Evolutionary conservation across 768 basidiomycete species (phyloP), one percentile per base, ranked within the genome.

Genomic region (Porphyrellus cyaneotinctus): DNA sequence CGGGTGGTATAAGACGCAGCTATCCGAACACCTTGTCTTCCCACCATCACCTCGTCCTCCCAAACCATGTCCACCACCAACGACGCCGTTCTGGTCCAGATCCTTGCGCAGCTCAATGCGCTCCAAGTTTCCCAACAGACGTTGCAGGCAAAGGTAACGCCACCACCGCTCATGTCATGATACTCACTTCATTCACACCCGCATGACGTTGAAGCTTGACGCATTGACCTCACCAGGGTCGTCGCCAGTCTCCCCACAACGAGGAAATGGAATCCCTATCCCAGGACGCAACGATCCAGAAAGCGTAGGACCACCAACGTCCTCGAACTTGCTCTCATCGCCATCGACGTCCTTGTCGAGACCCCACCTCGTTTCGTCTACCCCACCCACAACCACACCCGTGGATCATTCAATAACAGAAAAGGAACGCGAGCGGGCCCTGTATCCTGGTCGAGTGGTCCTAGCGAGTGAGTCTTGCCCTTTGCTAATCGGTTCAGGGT

Each of bases 371-470:
- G 53, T 62, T 0, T 68, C 70, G 10, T 58, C 73, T 35, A 59
- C 64, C 6, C 65, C 67, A 2, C 54, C 57, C 14, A 49, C 61
- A 17, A 57, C 51, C 26, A 46, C 63, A 6, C 22, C 54, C 13
- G 22, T 43, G n/a, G 66, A 68, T 15, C 62, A 60, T 39, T 46
- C 35, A 24, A 11, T 54, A 17, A 47, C 58, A 33, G 87, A 87
- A 51, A 87, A 77, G 65, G 86, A 87, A 51, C 77, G 85, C 54
- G 88, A 89, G 72, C 88, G 76, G 62, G 61, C 80, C 28, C 67
- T 94, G 20, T 97, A 97, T 65, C 91, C 91, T 8, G 84, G 84
- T 6, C 77, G 92, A 32, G 87, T 95, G 24, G 76, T 91, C 53
- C 74, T 95, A 20, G 91, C 91, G 5, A 95, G 91, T 91, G 62